These are phyloP conservation scores for Phallus indusiatus DNA, from an alignment of 768 basidiomycete genomes.

Conservation along the genomic window DNA sequence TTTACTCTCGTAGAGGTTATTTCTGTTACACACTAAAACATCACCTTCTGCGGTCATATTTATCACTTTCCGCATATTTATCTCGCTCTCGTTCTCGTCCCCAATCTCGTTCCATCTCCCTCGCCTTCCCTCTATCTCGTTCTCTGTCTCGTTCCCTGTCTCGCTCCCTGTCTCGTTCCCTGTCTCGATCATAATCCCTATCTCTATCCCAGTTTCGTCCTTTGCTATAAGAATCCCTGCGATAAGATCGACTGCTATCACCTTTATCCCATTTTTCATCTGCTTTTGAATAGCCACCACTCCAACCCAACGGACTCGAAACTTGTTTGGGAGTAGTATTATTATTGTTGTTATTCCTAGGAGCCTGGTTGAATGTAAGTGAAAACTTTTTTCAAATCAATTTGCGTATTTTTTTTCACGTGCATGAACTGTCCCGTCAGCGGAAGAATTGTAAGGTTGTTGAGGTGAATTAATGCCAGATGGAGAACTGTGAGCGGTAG, in stretches of 20 bases:
- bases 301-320: neutral
- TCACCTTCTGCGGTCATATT: neutral
- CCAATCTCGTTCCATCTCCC: neutral
- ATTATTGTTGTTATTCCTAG: neutral
- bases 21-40: neutral
- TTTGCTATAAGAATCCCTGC: neutral
- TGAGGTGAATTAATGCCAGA: too few relatives aligned
- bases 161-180: neutral
- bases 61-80: neutral
- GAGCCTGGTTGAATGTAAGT: neutral
- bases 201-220: neutral
- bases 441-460: too few relatives aligned
- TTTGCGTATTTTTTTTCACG: neutral
- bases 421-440: too few relatives aligned
- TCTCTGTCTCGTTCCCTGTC: neutral
- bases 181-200: neutral
- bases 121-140: neutral
- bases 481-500: too few relatives aligned
- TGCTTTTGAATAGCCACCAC: neutral
- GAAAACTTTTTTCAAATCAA: neutral
- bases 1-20: neutral
- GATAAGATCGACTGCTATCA: neutral
- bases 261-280: neutral
- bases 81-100: neutral
- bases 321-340: neutral